A percentile compares a stretch with the other conserved stretches of the same genome.
Evolutionary conservation across 495 filamentous ascomycete species (phyloP).

Genomic region (Monascus purpureus): DNA sequence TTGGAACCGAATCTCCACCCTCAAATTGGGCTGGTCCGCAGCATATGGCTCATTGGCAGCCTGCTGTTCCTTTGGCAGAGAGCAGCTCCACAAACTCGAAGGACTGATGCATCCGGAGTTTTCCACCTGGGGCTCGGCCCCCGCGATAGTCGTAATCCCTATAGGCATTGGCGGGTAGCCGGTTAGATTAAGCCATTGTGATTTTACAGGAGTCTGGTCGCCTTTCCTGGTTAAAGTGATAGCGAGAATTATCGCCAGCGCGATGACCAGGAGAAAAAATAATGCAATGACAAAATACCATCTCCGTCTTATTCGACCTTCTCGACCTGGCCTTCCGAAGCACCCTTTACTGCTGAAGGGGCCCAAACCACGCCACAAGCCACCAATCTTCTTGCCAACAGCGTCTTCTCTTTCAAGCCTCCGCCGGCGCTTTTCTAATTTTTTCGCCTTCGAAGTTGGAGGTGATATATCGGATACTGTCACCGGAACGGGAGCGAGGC

Average conservation of each 20-base stretch:
- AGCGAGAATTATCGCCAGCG: constrained; percentile 45
- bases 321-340: constrained; percentile 45
- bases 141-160: constrained; percentile 61
- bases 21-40: constrained; percentile 58
- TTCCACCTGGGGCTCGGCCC: constrained; percentile 41
- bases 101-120: constrained; percentile 54
- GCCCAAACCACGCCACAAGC: constrained; percentile 46
- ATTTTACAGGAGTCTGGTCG: constrained; percentile 27
- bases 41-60: constrained; percentile 41
- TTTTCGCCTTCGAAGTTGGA: constrained; percentile 22
- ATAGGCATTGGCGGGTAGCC: constrained; percentile 76
- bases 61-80: constrained; percentile 62
- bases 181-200: constrained; percentile 69
- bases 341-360: constrained; percentile 45
- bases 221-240: constrained; percentile 42
- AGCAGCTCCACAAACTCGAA: constrained; percentile 67
- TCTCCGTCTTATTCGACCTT: constrained; percentile 49
- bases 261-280: constrained; percentile 42
- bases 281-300: constrained; percentile 41
- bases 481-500: constrained; percentile 10
- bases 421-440: constrained; percentile 37
- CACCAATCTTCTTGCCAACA: constrained; percentile 36
- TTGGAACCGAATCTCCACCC: constrained; percentile 64
- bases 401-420: constrained; percentile 51
- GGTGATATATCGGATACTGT: constrained; percentile 12